Evolutionary conservation across 495 filamentous ascomycete genomes (phyloP), one percentile per base, ranked within the genome.

Genomic region (Daldinia concentrica): DNA sequence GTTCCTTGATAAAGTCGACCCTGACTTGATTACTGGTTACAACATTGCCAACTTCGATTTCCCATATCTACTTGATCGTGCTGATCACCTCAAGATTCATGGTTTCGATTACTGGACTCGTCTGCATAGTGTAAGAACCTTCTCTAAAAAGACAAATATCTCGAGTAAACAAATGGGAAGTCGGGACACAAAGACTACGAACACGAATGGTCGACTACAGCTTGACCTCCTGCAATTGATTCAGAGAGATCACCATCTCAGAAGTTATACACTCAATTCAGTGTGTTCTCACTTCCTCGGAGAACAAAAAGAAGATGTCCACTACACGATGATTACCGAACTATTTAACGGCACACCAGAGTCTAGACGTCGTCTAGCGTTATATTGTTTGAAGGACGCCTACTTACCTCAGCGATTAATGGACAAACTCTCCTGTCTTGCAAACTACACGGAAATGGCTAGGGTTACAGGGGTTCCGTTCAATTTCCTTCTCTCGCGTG

Each of bases 31-130:
- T 74, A 99, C 95, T 66, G 95, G 95, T 50, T 99, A 99, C 87
- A 99, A 99, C 78, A 98, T 97, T 81, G 84, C 92, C 73, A 99
- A 99, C 80, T 99, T 99, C 82, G 95, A 99, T 81, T 97, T 99
- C 72, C 94, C 95, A 3, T 99, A 99, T 76, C 87, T 99, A 4
- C 86, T 99, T 19, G 92, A 97, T 27, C 89, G 95, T 19, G 95
- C 95, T 19, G 92, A 88, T 64, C 88, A 96, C 74, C 82, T 99
- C 11, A 95, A 94, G 64, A 88, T 90, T 57, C 69, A 64, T 0
- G 81, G 82, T 0, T 99, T 99, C 68, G 90, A 94, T 2, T 93
- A 88, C 79, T 97, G 92, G 92, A 91, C 94, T 1, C 85, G 95
- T 67, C 78, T 97, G 57, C 87, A 83, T 43, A 87, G 82, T 14